phyloP scores from a whole-genome alignment of 108 stramenopile species.

The Cyclostephanos tholiformis region DNA sequence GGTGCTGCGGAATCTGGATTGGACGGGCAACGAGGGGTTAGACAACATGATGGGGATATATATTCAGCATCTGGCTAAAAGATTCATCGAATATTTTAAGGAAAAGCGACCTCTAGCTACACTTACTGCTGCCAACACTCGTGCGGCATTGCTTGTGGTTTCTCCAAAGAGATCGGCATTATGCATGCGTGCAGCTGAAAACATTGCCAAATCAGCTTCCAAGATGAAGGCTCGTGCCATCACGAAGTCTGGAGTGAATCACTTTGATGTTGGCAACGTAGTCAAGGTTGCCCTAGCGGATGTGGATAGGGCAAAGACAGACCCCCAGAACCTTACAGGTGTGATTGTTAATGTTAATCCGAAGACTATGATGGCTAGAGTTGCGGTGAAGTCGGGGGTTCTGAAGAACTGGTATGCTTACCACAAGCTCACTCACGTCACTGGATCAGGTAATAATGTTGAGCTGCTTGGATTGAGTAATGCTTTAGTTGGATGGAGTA shows the following conservation, averaged over 20 bases:
- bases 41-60: too few relatives aligned
- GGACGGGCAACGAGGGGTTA: too few relatives aligned
- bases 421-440: not conserved
- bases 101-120: too few relatives aligned
- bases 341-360: conserved; percentile 6
- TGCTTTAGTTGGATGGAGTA: too few relatives aligned
- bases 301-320: not conserved
- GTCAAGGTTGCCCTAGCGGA: not conserved
- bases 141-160: too few relatives aligned
- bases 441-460: too few relatives aligned
- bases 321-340: conserved; percentile 2
- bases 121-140: too few relatives aligned
- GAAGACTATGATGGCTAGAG: not conserved
- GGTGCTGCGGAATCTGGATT: too few relatives aligned
- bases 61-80: too few relatives aligned
- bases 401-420: not conserved
- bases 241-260: not conserved
- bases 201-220: not conserved
- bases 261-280: conserved; percentile 2
- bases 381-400: not conserved
- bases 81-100: too few relatives aligned
- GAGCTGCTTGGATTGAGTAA: too few relatives aligned
- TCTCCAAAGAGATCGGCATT: too few relatives aligned
- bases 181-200: not conserved
- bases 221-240: not conserved